Evolutionary conservation across 2,329 filamentous ascomycete genomes (phyloP).

Genomic region (Colletotrichum trifolii): DNA sequence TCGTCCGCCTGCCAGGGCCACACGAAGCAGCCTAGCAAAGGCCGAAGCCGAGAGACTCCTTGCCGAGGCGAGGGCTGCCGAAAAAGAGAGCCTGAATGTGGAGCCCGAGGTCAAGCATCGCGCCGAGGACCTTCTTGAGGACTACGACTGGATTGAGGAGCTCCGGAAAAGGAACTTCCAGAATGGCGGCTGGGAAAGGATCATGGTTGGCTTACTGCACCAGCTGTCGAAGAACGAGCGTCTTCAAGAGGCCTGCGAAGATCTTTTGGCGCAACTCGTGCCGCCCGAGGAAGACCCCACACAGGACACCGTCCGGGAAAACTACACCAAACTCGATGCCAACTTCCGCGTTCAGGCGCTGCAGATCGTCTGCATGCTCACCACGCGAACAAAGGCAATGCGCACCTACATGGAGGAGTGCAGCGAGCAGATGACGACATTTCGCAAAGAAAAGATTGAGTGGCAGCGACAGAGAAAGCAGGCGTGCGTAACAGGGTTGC

Average conservation of each 20-base stretch:
- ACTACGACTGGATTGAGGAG: slow-evolving; percentile 87
- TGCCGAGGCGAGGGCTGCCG: slow-evolving; percentile 66
- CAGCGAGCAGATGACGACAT: slow-evolving; percentile 91
- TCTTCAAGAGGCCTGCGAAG: slow-evolving; percentile 78
- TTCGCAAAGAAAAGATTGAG: slow-evolving; percentile 95
- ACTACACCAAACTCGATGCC: slow-evolving; percentile 82
- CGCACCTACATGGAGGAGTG: slow-evolving; percentile 92
- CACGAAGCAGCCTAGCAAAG: slow-evolving; percentile 87
- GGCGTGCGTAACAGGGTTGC: slow-evolving; percentile 58
- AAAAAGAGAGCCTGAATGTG: slow-evolving; percentile 53
- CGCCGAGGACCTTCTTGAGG: slow-evolving; percentile 79
- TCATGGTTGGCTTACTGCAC: slow-evolving; percentile 86
- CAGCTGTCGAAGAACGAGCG: slow-evolving; percentile 83
- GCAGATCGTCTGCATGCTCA: slow-evolving; percentile 87
- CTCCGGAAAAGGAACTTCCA: slow-evolving; percentile 85
- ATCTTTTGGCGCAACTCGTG: slow-evolving; percentile 82
- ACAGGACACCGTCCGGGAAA: slow-evolving; percentile 75
- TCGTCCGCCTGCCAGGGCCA: slow-evolving; percentile 76
- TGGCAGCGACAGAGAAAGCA: slow-evolving; percentile 82
- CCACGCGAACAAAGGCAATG: slow-evolving; percentile 85
- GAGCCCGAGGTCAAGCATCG: slow-evolving; percentile 68
- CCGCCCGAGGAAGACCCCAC: slow-evolving; percentile 81
- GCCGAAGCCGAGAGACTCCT: slow-evolving; percentile 77
- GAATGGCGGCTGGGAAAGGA: slow-evolving; percentile 90
- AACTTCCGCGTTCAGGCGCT: slow-evolving; percentile 84